Conservation (phyloP, 164 flowering plant genomes). For the Vitis rotundifolia region DNA sequence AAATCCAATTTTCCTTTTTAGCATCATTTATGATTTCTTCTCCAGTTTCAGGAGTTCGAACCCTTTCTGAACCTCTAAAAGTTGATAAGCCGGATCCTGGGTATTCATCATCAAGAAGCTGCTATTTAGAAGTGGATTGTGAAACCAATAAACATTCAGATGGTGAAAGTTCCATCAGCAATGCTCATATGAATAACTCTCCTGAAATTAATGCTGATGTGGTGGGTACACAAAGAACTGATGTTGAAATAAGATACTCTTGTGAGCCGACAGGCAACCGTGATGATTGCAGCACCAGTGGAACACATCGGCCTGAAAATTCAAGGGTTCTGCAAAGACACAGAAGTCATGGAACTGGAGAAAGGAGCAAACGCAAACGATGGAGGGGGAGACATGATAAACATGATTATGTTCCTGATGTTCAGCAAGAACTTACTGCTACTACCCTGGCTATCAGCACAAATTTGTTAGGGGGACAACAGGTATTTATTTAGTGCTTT, state of each 20-base stretch:
- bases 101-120: conserved; percentile 38
- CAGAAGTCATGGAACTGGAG: conserved; percentile 54
- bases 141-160: conserved; percentile 43
- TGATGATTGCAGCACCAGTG: conserved; percentile 92
- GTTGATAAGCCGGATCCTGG: conserved; percentile 34
- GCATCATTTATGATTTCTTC: not conserved
- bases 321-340: conserved; percentile 40
- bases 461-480: conserved; percentile 25
- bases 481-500: conserved; percentile 25
- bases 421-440: conserved; percentile 30
- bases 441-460: conserved; percentile 5
- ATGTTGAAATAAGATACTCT: conserved; percentile 59
- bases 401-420: conserved; percentile 25
- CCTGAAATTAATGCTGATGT: conserved; percentile 41
- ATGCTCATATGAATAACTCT: conserved; percentile 28
- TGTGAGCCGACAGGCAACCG: conserved; percentile 38
- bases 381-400: conserved; percentile 88
- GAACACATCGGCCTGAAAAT: conserved; percentile 33
- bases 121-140: conserved; percentile 39
- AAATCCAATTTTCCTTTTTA: conserved; percentile 1
- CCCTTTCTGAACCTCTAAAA: conserved; percentile 22
- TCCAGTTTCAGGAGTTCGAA: conserved; percentile 32
- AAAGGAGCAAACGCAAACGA: conserved; percentile 76
- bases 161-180: conserved; percentile 48
- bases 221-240: conserved; percentile 31